These are phyloP conservation scores for Colletotrichum tabaci DNA, from an alignment of 2,329 filamentous ascomycete species.

Conservation along the genomic window DNA sequence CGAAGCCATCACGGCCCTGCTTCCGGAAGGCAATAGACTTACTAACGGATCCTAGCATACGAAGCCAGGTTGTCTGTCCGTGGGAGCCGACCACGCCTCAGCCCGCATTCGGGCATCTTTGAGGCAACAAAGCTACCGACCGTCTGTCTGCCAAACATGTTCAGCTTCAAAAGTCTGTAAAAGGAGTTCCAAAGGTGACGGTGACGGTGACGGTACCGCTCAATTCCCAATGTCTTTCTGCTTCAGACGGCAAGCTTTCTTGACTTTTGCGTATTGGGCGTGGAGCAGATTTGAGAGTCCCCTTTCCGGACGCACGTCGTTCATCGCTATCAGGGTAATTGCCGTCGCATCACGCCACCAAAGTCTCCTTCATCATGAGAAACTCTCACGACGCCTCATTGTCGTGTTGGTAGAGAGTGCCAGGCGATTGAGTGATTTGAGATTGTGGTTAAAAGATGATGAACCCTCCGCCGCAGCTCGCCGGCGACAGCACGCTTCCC, in stretches of 20 bases:
- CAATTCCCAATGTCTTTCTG: not conserved
- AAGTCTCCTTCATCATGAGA: slow-evolving; percentile 3
- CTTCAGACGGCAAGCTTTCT: too few species aligned
- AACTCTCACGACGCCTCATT: slow-evolving; percentile 8
- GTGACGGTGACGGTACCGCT: too few species aligned
- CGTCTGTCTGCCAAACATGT: not conserved
- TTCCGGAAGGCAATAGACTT: not conserved
- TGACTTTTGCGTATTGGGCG: too few species aligned
- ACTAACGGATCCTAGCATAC: not conserved
- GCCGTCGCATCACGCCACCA: not conserved
- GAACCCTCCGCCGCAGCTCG: not conserved
- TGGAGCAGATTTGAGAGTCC: not conserved
- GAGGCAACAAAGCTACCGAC: not conserved
- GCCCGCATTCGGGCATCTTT: not conserved
- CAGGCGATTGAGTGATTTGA: not conserved
- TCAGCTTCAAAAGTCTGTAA: too few species aligned
- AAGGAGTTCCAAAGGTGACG: too few species aligned
- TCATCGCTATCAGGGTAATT: not conserved
- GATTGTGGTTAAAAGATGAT: not conserved
- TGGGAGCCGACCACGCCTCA: not conserved
- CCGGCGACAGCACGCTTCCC: too few species aligned
- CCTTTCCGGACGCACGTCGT: not conserved
- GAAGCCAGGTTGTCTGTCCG: not conserved
- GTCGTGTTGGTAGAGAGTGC: not conserved
- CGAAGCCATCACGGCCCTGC: not conserved